These are phyloP conservation scores for Colletotrichum magnum DNA, from an alignment of 2,329 filamentous ascomycete species.

Conservation along the genomic window DNA sequence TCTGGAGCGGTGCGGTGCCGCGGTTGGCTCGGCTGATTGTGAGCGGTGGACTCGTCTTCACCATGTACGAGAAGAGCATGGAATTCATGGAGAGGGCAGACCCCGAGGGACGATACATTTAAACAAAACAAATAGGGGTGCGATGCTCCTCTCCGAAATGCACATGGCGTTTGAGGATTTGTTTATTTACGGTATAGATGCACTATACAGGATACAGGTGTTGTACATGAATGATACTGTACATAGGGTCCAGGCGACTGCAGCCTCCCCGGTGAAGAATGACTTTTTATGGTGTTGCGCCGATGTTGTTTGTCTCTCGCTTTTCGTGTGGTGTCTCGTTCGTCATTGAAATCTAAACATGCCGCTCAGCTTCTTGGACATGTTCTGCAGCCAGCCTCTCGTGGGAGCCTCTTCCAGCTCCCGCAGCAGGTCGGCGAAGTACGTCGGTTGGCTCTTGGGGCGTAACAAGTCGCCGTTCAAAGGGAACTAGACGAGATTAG, in stretches of 20 bases:
- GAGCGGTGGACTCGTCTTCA: conserved; percentile 97
- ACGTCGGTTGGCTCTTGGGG: conserved; percentile 74
- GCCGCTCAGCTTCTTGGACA: conserved; percentile 70
- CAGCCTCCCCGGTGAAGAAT: not conserved
- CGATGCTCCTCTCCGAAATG: conserved; percentile 14
- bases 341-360: conserved; percentile 70
- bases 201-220: conserved; percentile 38
- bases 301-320: no score
- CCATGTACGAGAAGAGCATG: conserved; percentile 98
- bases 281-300: conserved; percentile 5
- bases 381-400: conserved; percentile 65
- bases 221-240: conserved; percentile 40
- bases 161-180: conserved; percentile 21
- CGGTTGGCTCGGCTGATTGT: conserved; percentile 86
- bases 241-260: conserved; percentile 25
- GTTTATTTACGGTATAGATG: conserved; percentile 38
- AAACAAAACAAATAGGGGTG: conserved; percentile 41
- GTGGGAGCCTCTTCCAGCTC: conserved; percentile 76
- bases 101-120: conserved; percentile 88
- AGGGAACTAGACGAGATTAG: conserved; percentile 48
- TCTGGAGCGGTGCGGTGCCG: conserved; percentile 95
- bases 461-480: conserved; percentile 64
- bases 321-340: not conserved
- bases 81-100: conserved; percentile 86
- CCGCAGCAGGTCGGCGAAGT: conserved; percentile 72